Evolutionary conservation across 768 basidiomycete species (phyloP).

Genomic region (Termitomyces sp.): DNA sequence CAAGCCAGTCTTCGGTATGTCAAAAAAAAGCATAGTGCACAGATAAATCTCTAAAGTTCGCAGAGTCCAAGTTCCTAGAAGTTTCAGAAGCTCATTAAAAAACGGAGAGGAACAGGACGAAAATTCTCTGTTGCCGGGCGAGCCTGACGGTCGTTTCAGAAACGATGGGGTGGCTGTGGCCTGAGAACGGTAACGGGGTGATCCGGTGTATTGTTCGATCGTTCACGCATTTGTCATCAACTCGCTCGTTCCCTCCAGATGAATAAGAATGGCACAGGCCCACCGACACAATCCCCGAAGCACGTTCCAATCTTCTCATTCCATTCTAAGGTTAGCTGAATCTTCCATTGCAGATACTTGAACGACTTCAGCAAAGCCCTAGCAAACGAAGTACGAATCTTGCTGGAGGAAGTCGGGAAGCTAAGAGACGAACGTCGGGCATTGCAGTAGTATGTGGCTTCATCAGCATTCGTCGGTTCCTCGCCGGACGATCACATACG

Average conservation of each 20-base stretch:
- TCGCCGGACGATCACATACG: neutral
- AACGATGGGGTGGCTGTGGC: no score
- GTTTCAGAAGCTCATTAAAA: no score
- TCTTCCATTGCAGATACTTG: conserved; percentile 41
- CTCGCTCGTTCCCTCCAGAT: neutral
- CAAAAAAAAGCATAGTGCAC: no score
- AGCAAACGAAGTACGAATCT: conserved; percentile 71
- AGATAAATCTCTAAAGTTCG: no score
- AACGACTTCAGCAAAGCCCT: conserved; percentile 83
- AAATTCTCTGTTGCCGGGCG: no score
- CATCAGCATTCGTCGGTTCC: neutral
- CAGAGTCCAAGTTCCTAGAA: no score
- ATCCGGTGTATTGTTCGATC: no score
- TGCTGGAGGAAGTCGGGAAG: conserved; percentile 81
- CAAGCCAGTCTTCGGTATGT: no score
- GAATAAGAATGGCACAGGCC: conserved; percentile 11
- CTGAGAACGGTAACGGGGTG: no score
- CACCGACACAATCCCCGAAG: conserved; percentile 6
- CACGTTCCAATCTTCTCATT: neutral
- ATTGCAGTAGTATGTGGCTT: conserved; percentile 63
- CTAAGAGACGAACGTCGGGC: conserved; percentile 69
- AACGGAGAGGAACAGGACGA: no score
- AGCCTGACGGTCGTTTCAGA: no score
- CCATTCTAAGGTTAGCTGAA: conserved; percentile 2
- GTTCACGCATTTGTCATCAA: no score